A percentile compares a stretch with the other conserved stretches of the same genome.
Evolutionary conservation across 2,329 filamentous ascomycete species (phyloP).

Genomic region (Beauveria rudraprayagi): DNA sequence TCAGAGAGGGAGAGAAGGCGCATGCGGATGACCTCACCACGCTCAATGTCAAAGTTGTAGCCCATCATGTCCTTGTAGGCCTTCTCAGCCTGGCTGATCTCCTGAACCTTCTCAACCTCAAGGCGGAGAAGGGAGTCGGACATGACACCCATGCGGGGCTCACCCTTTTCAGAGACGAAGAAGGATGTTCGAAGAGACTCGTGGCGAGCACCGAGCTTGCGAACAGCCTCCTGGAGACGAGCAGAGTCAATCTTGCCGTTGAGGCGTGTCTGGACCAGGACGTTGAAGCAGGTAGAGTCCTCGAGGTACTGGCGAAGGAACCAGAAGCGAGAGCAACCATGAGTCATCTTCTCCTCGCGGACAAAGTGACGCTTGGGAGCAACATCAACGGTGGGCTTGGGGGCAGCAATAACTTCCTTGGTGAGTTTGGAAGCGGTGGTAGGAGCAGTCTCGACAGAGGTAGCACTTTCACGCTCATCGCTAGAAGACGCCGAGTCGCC

Average conservation of each 20-base stretch:
- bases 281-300: constrained; percentile 14
- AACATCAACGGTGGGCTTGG: constrained; percentile 1
- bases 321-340: constrained; percentile 12
- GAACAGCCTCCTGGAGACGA: constrained; percentile 14
- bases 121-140: constrained; percentile 20
- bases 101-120: constrained; percentile 17
- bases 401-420: constrained; percentile 2
- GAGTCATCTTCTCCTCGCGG: constrained; percentile 10
- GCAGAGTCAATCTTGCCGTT: constrained; percentile 14
- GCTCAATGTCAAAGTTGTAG: constrained; percentile 30
- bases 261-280: constrained; percentile 11
- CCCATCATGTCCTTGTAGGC: constrained; percentile 23
- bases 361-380: constrained; percentile 6
- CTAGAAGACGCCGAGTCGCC: constrained; percentile 5
- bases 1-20: constrained; percentile 26
- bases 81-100: constrained; percentile 16
- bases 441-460: constrained; percentile 3
- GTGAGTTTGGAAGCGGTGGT: not conserved
- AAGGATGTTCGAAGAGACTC: constrained; percentile 18
- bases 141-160: constrained; percentile 20
- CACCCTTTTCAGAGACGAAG: constrained; percentile 14
- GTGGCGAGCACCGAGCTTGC: constrained; percentile 14
- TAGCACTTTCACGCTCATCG: constrained; percentile 8
- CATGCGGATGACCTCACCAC: constrained; percentile 26
- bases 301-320: constrained; percentile 13